These are phyloP conservation scores for Termitomyces sp. DNA, from an alignment of 768 basidiomycete genomes.

Conservation along the genomic window DNA sequence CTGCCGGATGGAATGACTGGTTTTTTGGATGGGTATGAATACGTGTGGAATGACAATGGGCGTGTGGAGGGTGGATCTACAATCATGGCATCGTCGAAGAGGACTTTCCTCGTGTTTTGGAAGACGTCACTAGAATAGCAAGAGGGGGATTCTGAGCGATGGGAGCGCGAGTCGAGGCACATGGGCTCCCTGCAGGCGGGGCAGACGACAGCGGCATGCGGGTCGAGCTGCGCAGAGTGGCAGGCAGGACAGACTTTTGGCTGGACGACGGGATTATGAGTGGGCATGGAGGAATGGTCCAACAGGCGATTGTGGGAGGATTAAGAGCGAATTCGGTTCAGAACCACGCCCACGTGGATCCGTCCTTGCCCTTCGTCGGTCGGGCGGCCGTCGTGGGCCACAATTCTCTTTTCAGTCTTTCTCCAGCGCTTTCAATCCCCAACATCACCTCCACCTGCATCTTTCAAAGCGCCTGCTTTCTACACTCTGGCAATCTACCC, in stretches of 20 bases:
- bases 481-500: too few species aligned
- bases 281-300: slow-evolving; percentile 40
- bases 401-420: too few species aligned
- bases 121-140: slow-evolving; percentile 20
- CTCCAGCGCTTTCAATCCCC: not conserved
- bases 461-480: not conserved
- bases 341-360: slow-evolving; percentile 16
- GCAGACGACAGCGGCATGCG: slow-evolving; percentile 33
- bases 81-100: slow-evolving; percentile 34
- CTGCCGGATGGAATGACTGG: slow-evolving; percentile 19
- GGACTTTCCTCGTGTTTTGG: slow-evolving; percentile 27
- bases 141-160: slow-evolving; percentile 25
- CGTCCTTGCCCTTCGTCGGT: too few species aligned
- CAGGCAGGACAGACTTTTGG: slow-evolving; percentile 44
- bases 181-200: slow-evolving; percentile 42
- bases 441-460: too few species aligned
- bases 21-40: slow-evolving; percentile 21
- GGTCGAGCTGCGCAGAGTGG: slow-evolving; percentile 37
- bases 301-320: slow-evolving; percentile 3
- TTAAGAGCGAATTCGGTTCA: not conserved
- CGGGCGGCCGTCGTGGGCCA: too few species aligned
- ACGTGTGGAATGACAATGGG: slow-evolving; percentile 16
- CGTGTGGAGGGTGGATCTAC: slow-evolving; percentile 20
- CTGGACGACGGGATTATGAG: slow-evolving; percentile 37
- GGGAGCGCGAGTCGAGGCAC: slow-evolving; percentile 12